Evolutionary conservation across 805 yeast genomes (phyloP), one percentile per base, ranked within the genome.

Genomic region (Spencermartinsiella europaea): DNA sequence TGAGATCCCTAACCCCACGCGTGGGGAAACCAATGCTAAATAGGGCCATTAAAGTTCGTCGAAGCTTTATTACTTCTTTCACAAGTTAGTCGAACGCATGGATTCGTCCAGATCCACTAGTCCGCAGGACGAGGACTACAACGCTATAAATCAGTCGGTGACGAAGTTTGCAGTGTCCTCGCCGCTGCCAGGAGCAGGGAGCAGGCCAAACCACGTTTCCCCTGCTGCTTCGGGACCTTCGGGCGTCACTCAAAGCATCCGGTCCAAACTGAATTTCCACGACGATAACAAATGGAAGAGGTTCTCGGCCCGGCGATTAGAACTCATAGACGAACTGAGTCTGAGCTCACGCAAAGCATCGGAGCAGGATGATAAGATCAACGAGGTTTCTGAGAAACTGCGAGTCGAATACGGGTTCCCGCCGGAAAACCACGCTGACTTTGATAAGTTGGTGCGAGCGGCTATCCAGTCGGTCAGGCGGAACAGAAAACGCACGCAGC

Each of bases 401-500:
- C 71, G 95, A 57, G 70, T 73, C 1, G 99, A 93, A 66, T 93
- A 87, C 58, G 78, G 80, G 3, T 90, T 81, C 61, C 76, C 83
- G 1, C 66, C 65, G 1, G 74, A 73, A 4, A 73, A 79, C 12
- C 67, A 80, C 21, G 65, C 71, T 1, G 98, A 93, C 54, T 91
- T 91, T 62, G 95, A 89, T 64, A 85, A 83, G 62, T 72, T 91
- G 31, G 97, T 93, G 0, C 72, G 95, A 33, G 95, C 96, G 7
- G 98, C 96, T 1, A 83, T 91, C 21, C 99, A 91, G 65, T 83
- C 95, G 43, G 97, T 86, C 1, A 71, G 98, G 51, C 72, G 99
- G 54, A 91, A 91, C 63, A 74, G 95, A 49, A 57, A 57, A 38
- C 45, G 62, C 17, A 43, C 53, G 14, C 52, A 54, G 4, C 36